A percentile compares a stretch with the other conserved stretches of the same genome.
phyloP scores from a whole-genome alignment of 2,329 filamentous ascomycete genomes.

The Domatiomyces globalis region DNA sequence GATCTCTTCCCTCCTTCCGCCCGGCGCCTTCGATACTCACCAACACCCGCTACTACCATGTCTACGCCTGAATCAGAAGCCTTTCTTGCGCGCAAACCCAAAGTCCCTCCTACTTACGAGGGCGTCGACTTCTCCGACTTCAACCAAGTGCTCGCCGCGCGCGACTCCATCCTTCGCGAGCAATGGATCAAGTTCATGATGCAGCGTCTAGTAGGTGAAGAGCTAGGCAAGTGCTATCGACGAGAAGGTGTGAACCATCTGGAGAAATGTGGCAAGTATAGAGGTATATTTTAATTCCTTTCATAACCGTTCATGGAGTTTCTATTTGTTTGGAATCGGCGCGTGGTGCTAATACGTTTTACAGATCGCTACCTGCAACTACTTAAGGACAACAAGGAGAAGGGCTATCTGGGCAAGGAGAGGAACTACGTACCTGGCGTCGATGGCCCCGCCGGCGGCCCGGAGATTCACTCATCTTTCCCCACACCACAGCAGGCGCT shows the following conservation, averaged over 20 bases:
- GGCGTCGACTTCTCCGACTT: conserved; percentile 55
- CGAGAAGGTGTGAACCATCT: conserved; percentile 51
- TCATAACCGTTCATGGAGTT: not conserved
- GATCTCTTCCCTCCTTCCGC: not conserved
- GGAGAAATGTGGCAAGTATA: conserved; percentile 52
- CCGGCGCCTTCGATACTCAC: not conserved
- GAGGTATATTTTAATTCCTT: conserved; percentile 37
- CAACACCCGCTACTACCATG: conserved; percentile 31
- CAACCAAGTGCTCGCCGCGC: conserved; percentile 47
- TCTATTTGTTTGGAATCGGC: no score
- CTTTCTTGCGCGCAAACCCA: conserved; percentile 53
- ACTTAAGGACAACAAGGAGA: conserved; percentile 47
- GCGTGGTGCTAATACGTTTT: not conserved
- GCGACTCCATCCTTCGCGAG: conserved; percentile 51
- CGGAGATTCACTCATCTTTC: conserved; percentile 15
- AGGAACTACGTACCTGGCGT: conserved; percentile 41
- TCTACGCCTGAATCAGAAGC: conserved; percentile 50
- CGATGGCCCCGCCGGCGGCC: conserved; percentile 13
- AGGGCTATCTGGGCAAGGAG: conserved; percentile 50
- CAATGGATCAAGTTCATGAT: conserved; percentile 59
- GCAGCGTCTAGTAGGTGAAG: conserved; percentile 49
- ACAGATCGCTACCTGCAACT: conserved; percentile 52
- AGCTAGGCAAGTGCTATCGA: conserved; percentile 54
- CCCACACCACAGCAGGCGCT: conserved; percentile 15
- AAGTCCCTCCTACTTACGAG: conserved; percentile 50